Base-by-base conservation (phyloP, 1,284 basidiomycete genomes). In the Sanghuangporus baumii region DNA sequence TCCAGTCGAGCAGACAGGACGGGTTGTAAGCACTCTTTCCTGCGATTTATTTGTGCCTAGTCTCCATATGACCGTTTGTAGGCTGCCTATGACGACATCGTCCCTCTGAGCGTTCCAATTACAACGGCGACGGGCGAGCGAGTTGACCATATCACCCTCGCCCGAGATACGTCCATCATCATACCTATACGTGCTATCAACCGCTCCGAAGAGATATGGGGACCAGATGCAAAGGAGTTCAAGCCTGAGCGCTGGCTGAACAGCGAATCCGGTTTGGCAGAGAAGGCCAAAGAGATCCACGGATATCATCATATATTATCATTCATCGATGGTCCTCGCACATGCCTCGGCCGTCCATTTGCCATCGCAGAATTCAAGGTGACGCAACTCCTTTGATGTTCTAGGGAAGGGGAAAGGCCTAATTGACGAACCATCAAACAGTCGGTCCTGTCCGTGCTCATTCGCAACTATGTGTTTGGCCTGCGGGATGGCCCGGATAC, bases 1-100 rank as follows among this genome's bases (percentile, higher is more conserved):
- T 40, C 62, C 69, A 1, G 3, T 71, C 16, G 2, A 7, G 5
- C 78, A 79, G 50, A 76, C 79, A 0, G 75, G 73, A 0, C 76
- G 79, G 1, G 77, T 78, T 0, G 78, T 78, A 16, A 68, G 73
- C 3, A 31, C 5, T 5, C 26, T 31, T 31, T 31, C 26, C 5
- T 31, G 26, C 26, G 26, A 31, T 31, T 31, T 3, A 3, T 31
- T 31, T 31, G 26, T 31, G 26, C 26, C 26, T 31, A 34, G 47
- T 50, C 16, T 11, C 6, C 6, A 51, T 26, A 47, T 54, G 37
- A 20, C 48, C 14, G 20, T 12, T 12, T 31, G 20, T 34, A 60
- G 64, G 61, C 64, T 3, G 57, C 64, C 7, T n/a, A 59, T 23
- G 64, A 62, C 41, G 60, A 65, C 34, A 46, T 65, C 34, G 54